These are phyloP conservation scores for Rubia yunnanensis DNA, from an alignment of 257 asterid species.

Conservation along the genomic window DNA sequence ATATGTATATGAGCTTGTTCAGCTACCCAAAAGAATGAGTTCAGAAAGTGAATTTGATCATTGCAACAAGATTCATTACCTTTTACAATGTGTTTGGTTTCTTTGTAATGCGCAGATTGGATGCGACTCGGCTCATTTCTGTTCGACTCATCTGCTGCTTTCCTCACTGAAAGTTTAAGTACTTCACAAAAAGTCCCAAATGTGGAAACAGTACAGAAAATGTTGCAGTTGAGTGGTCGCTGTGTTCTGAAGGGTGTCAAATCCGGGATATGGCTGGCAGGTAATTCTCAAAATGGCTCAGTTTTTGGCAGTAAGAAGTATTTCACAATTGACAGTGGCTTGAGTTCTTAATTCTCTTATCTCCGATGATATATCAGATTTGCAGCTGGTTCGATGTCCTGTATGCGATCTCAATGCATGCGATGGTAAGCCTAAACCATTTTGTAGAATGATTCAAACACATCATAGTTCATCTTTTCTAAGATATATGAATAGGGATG, in stretches of 20 bases:
- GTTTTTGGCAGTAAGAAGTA: neutral
- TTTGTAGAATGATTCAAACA: neutral
- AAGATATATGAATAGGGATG: neutral
- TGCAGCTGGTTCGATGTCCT: conserved; percentile 97
- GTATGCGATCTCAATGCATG: conserved; percentile 87
- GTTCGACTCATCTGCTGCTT: conserved; percentile 57
- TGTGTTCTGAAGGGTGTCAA: conserved; percentile 55
- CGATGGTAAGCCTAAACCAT: conserved; percentile 53
- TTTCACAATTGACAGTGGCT: neutral
- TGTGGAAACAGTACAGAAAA: conserved; percentile 30
- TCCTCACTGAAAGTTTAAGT: conserved; percentile 50
- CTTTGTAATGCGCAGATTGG: conserved; percentile 51
- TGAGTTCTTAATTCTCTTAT: neutral
- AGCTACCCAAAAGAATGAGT: neutral
- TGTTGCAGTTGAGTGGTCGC: conserved; percentile 40
- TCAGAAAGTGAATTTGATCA: neutral
- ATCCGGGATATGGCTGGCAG: conserved; percentile 96
- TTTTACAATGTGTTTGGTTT: conserved; percentile 10
- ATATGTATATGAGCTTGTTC: neutral
- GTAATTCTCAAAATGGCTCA: conserved; percentile 30
- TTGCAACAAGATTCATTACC: neutral
- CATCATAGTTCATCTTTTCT: neutral
- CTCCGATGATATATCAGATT: conserved; percentile 38
- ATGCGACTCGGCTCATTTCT: conserved; percentile 87
- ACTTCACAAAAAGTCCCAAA: conserved; percentile 36